These are phyloP conservation scores for Middelhovenomyces tepae DNA, from an alignment of 805 yeast species.

Conservation along the genomic window DNA sequence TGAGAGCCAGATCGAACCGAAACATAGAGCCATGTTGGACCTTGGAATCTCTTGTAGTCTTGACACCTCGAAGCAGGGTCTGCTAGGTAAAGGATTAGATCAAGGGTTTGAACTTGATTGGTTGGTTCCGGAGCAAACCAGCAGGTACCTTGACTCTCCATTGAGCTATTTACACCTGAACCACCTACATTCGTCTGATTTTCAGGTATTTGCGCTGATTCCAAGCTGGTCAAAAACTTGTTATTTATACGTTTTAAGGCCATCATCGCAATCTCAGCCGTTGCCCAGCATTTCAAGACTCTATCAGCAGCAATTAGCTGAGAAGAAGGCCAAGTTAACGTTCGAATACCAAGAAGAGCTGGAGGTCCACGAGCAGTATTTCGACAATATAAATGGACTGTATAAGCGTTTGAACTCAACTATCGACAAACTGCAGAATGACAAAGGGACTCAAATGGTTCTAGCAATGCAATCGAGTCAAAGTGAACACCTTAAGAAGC, in stretches of 20 bases:
- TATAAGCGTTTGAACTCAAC: slow-evolving; percentile 49
- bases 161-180: slow-evolving; percentile 56
- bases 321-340: slow-evolving; percentile 33
- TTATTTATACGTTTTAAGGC: slow-evolving; percentile 53
- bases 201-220: slow-evolving; percentile 64
- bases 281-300: slow-evolving; percentile 46
- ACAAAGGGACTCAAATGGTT: slow-evolving; percentile 54
- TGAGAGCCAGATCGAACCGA: slow-evolving; percentile 60
- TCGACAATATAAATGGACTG: slow-evolving; percentile 45
- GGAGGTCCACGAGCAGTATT: slow-evolving; percentile 47
- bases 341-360: slow-evolving; percentile 46
- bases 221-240: slow-evolving; percentile 51
- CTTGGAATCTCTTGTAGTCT: slow-evolving; percentile 68
- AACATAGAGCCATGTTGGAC: slow-evolving; percentile 69
- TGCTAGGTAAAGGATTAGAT: slow-evolving; percentile 76
- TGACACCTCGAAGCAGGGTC: slow-evolving; percentile 65
- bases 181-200: slow-evolving; percentile 64
- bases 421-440: slow-evolving; percentile 51
- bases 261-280: slow-evolving; percentile 57
- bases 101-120: slow-evolving; percentile 69
- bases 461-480: slow-evolving; percentile 71
- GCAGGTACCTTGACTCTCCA: slow-evolving; percentile 45
- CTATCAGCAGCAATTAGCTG: slow-evolving; percentile 42
- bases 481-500: slow-evolving; percentile 35
- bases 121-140: slow-evolving; percentile 16